Conservation (phyloP, 2,329 filamentous ascomycete genomes). For the Harringtonia lauricola region DNA sequence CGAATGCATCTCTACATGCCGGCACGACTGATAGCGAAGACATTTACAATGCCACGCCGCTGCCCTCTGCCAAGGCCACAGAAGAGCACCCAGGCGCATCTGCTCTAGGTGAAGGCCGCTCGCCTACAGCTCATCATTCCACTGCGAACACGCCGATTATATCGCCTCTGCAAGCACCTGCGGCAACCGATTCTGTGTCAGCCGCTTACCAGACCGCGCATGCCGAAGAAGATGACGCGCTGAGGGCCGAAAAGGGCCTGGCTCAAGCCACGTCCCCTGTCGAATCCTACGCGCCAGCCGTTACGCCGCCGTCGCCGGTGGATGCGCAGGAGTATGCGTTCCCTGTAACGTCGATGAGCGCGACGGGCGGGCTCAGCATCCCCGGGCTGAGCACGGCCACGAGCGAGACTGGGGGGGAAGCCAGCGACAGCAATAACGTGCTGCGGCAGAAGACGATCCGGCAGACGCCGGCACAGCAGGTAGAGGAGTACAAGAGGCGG, state of each 20-base stretch:
- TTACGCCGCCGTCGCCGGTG: conserved; percentile 21
- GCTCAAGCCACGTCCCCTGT: too few species aligned
- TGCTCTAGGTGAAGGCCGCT: too few species aligned
- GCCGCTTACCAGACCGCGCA: too few species aligned
- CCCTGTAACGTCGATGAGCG: conserved; percentile 3
- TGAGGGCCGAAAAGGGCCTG: too few species aligned
- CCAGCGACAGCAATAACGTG: conserved; percentile 9
- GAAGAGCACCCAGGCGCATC: neutral
- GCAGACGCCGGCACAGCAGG: conserved; percentile 20
- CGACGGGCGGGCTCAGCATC: conserved; percentile 8
- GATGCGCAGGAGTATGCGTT: conserved; percentile 27
- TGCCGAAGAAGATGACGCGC: too few species aligned
- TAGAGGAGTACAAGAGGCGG: conserved; percentile 32
- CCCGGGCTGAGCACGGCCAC: too few species aligned
- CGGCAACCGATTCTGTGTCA: too few species aligned
- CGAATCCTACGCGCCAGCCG: neutral
- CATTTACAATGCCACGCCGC: conserved; percentile 23
- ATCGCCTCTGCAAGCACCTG: too few species aligned
- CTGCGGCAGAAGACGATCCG: conserved; percentile 16
- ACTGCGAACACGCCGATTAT: too few species aligned
- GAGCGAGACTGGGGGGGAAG: too few species aligned
- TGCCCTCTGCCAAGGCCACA: conserved; percentile 8
- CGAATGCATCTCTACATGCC: too few species aligned
- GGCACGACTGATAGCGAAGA: conserved; percentile 11
- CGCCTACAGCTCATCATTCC: too few species aligned